These are phyloP conservation scores for Quercus dentata DNA, from an alignment of 306 rosid species.

Conservation along the genomic window DNA sequence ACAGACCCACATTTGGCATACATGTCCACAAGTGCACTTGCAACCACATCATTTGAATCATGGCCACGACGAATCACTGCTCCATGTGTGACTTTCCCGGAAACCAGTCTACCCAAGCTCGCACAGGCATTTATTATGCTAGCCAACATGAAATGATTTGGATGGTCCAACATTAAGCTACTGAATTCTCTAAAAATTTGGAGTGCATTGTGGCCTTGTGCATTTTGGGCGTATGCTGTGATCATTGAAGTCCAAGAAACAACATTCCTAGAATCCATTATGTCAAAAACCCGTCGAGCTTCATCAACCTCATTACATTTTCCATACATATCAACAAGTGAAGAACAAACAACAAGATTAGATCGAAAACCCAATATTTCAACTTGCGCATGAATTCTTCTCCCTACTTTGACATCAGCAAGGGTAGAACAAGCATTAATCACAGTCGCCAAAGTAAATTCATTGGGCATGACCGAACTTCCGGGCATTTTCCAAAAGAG, in stretches of 20 bases:
- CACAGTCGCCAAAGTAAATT: conserved; percentile 62
- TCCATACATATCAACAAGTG: conserved; percentile 82
- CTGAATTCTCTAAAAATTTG: conserved; percentile 51
- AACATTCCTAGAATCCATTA: conserved; percentile 55
- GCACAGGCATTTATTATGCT: conserved; percentile 70
- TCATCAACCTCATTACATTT: conserved; percentile 59
- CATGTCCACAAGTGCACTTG: conserved; percentile 83
- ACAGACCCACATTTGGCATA: conserved; percentile 82
- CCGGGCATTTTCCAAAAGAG: conserved; percentile 46
- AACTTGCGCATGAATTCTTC: conserved; percentile 48
- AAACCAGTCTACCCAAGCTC: conserved; percentile 61
- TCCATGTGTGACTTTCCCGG: conserved; percentile 71
- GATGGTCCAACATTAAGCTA: conserved; percentile 25
- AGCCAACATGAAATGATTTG: conserved; percentile 75
- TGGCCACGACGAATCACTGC: conserved; percentile 49
- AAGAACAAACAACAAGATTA: conserved; percentile 58
- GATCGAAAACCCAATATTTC: conserved; percentile 46
- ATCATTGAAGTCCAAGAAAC: conserved; percentile 91
- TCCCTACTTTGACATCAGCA: conserved; percentile 45
- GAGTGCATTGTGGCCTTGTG: conserved; percentile 53
- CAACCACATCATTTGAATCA: conserved; percentile 53
- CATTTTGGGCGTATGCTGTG: conserved; percentile 72
- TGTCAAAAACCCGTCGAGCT: conserved; percentile 57
- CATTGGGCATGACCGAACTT: conserved; percentile 53
- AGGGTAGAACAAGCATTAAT: conserved; percentile 68